A percentile compares a stretch with the other conserved stretches of the same genome.
These are phyloP conservation scores for Vitellaria paradoxa DNA, from an alignment of 179 eudicot genomes.

Conservation along the genomic window DNA sequence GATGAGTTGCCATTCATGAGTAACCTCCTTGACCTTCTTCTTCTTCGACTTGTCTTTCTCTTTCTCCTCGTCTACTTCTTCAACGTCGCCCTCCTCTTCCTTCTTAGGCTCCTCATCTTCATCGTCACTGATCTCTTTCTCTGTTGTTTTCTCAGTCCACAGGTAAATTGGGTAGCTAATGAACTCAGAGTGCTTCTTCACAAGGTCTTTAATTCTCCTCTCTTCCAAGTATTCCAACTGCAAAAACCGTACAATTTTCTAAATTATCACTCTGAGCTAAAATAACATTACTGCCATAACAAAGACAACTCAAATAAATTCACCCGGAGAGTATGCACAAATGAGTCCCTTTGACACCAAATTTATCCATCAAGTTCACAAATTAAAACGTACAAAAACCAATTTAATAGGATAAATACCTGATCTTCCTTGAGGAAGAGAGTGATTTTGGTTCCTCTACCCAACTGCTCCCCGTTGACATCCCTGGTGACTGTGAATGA, in stretches of 20 bases:
- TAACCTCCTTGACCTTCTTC: conserved; percentile 58
- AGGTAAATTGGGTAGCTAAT: conserved; percentile 67
- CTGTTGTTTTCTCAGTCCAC: conserved; percentile 62
- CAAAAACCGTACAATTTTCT: not conserved
- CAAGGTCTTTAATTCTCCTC: conserved; percentile 60
- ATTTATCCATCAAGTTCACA: too few relatives aligned
- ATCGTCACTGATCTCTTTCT: conserved; percentile 56
- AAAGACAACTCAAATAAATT: too few relatives aligned
- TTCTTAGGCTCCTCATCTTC: conserved; percentile 60
- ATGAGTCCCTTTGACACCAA: too few relatives aligned
- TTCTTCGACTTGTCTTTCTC: conserved; percentile 42
- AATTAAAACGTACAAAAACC: too few relatives aligned
- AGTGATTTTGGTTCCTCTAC: conserved; percentile 62
- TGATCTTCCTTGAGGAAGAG: conserved; percentile 56
- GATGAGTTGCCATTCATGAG: conserved; percentile 53
- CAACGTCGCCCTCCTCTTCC: conserved; percentile 50
- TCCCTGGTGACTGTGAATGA: conserved; percentile 58
- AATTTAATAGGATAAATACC: conserved; percentile 2
- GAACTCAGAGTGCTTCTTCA: conserved; percentile 63
- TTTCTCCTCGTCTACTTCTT: conserved; percentile 43
- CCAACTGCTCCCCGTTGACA: conserved; percentile 45
- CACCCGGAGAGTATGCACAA: too few relatives aligned
- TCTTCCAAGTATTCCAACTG: conserved; percentile 61
- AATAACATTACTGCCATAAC: not conserved
- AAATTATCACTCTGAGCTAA: not conserved